Base-by-base conservation (phyloP, 306 rosid species). In the Acacia confusa region DNA sequence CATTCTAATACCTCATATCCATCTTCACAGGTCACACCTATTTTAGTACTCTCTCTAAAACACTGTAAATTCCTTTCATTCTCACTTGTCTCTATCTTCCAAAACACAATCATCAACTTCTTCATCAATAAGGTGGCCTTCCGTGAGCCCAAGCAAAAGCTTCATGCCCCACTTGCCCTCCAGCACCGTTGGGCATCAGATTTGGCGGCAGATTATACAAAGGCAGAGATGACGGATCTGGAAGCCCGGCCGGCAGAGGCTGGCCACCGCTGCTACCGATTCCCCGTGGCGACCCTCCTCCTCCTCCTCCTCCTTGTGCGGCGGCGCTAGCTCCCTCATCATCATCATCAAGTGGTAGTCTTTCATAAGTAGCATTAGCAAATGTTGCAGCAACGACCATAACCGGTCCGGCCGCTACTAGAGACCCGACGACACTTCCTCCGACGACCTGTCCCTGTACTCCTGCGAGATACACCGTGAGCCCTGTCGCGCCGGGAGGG, bases 401-500 rank as follows among this genome's bases (percentile, higher is more conserved):
- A 1, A 96, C 98, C 0, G 99, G 98, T 11, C 98, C 99, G 0
- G 94, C 97, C 0, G 99, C 99, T 22, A 93, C 88, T 1, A 96
- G 87, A 43, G 99, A 77, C 7, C 99, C 99, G 9, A 96, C 97
- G 3, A 96, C 99, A 69, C 90, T 89, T 1, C 99, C 99, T 17
- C 99, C 99, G 2, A 96, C 92, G 1, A 96, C 90, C 87, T 94
- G 98, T 0, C 98, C 99, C 25, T 89, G 97, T 6, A 94, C 98
- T 25, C 97, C 99, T 0, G 98, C 83, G 0, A 96, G 85, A 72
- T 96, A 93, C 13, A 96, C 97, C 0, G 98, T 96, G 5, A 96
- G 88, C 6, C 99, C 98, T 0, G 94, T 96, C 0, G 97, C 86
- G 0, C 99, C 98, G 0, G 94, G 98, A 6, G 96, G 99, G 52